phyloP scores from a whole-genome alignment of 1,139 yeast genomes.

The Debaryomyces subglobosus region DNA sequence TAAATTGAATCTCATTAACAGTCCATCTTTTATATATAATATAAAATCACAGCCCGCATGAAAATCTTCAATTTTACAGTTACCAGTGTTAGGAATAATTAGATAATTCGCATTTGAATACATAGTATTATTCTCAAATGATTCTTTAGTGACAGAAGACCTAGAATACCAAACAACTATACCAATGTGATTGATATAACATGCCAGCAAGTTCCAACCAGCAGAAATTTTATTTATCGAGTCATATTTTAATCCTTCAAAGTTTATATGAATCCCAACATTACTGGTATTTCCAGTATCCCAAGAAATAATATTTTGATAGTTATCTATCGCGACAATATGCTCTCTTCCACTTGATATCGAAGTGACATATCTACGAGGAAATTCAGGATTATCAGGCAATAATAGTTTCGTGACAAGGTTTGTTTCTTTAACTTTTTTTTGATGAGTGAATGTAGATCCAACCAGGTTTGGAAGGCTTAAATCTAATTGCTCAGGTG shows the following conservation, averaged over 20 bases:
- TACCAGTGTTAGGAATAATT: slow-evolving; percentile 43
- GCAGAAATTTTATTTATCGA: slow-evolving; percentile 50
- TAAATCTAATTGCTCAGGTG: slow-evolving; percentile 24
- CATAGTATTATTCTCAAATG: slow-evolving; percentile 21
- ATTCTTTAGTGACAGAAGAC: slow-evolving; percentile 29
- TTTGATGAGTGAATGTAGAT: neutral
- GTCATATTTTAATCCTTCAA: slow-evolving; percentile 23
- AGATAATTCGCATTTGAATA: slow-evolving; percentile 39
- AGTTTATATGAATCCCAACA: slow-evolving; percentile 51
- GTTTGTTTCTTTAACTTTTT: slow-evolving; percentile 27
- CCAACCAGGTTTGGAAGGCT: slow-evolving; percentile 6
- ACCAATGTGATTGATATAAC: slow-evolving; percentile 54
- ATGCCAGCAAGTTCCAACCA: slow-evolving; percentile 71
- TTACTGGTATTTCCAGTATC: slow-evolving; percentile 49
- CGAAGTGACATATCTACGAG: slow-evolving; percentile 39
- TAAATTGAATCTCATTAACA: slow-evolving; percentile 41
- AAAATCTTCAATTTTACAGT: slow-evolving; percentile 53
- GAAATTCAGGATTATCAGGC: slow-evolving; percentile 22
- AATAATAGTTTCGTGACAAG: slow-evolving; percentile 32
- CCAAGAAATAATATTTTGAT: slow-evolving; percentile 62
- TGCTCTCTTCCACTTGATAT: slow-evolving; percentile 70
- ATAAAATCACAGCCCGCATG: slow-evolving; percentile 57
- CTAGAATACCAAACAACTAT: slow-evolving; percentile 63
- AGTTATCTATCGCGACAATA: slow-evolving; percentile 61
- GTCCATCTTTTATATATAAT: slow-evolving; percentile 53